Conservation (phyloP, 495 filamentous ascomycete genomes). For the Podospora pseudoanserina region DNA sequence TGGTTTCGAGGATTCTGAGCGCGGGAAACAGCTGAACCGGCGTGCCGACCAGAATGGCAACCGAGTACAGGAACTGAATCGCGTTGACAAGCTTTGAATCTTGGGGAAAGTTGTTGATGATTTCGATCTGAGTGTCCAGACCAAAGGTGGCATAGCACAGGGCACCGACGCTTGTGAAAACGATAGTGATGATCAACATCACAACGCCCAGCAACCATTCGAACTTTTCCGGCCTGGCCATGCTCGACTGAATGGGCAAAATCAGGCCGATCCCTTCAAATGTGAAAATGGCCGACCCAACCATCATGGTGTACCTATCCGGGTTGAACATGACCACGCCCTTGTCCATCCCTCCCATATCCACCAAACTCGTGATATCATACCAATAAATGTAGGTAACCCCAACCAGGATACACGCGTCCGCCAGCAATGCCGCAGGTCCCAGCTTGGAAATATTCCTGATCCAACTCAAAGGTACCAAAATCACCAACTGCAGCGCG, state of each 20-base stretch:
- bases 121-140: constrained; percentile 52
- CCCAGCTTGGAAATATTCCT: constrained; percentile 64
- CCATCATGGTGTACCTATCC: constrained; percentile 55
- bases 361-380: constrained; percentile 50
- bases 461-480: constrained; percentile 59
- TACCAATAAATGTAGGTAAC: constrained; percentile 62
- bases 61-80: constrained; percentile 63
- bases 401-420: constrained; percentile 61
- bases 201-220: constrained; percentile 53
- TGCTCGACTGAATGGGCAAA: constrained; percentile 60
- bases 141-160: constrained; percentile 66
- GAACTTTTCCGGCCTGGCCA: constrained; percentile 58
- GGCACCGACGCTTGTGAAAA: constrained; percentile 60
- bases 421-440: constrained; percentile 56
- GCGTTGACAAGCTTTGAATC: constrained; percentile 59
- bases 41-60: constrained; percentile 58
- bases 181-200: constrained; percentile 60
- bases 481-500: constrained; percentile 50
- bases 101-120: constrained; percentile 65
- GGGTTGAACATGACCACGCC: constrained; percentile 60
- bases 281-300: constrained; percentile 63
- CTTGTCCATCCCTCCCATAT: constrained; percentile 41
- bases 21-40: constrained; percentile 66
- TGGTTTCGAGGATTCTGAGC: constrained; percentile 56
- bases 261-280: constrained; percentile 67